Base-by-base conservation (phyloP, 1,139 yeast genomes). In the Pichia norvegensis region DNA sequence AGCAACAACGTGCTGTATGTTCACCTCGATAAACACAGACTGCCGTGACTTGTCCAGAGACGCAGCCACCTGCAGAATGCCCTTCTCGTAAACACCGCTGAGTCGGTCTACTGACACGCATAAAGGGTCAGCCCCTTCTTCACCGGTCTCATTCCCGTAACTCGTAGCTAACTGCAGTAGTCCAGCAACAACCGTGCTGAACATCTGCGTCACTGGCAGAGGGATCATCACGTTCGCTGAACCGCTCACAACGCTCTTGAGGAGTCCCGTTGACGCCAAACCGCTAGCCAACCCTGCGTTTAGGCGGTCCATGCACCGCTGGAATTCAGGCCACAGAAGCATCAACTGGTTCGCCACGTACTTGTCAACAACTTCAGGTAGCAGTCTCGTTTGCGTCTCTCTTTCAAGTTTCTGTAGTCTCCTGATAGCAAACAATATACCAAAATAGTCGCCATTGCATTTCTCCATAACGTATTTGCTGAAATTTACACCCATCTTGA, bases 311-410 rank as follows among this genome's bases (percentile, higher is more conserved):
- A 88, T 74, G 36, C 85, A 69, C 43, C 70, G 73, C 56, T 92
- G 95, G 58, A 88, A 85, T 49, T 77, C 79, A 1, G 97, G 96
- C 97, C 97, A 90, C 37, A 90, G 67, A 0, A 73, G 61, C 41
- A 85, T 73, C 49, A 83, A 65, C 51, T 85, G 78, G 13, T 79
- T 71, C 58, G 85, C 82, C 51, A 86, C 68, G 60, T 85, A 85
- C 49, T 78, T 85, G 54, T 84, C 90, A 57, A 86, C 68, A 2
- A 81, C 78, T 19, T 46, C 48, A 0, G 95, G 95, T 4, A 85
- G 76, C 36, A 70, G 65, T 59, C 95, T 65, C 62, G 74, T 68
- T 67, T 74, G 88, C 41, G 85, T 67, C 54, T 76, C 80, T 40
- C 74, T 71, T 55, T 79, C 85, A 40, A 83, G 65, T 4, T 73